Conservation (phyloP, 306 rosid species). For the Trichosanthes cucumerina region DNA sequence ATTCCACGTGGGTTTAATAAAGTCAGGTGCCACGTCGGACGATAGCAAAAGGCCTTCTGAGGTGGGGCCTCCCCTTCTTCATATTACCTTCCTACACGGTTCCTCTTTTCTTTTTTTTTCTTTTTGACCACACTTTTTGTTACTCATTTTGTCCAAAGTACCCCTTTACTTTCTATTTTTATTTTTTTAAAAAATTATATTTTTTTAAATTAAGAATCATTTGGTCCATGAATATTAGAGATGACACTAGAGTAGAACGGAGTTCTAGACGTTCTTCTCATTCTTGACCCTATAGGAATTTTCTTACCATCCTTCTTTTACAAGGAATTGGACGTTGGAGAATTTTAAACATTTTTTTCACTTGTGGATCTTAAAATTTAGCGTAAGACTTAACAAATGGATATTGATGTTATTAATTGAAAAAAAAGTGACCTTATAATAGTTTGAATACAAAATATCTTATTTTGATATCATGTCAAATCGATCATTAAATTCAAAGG, state of each 20-base stretch:
- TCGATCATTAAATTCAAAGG: no score
- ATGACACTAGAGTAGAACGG: neutral
- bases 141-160: neutral
- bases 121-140: neutral
- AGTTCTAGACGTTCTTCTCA: neutral
- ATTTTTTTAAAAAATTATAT: neutral
- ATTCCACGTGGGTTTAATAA: neutral
- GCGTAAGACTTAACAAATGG: no score
- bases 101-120: neutral
- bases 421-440: no score
- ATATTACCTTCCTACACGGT: neutral
- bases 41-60: neutral
- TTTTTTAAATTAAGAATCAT: neutral
- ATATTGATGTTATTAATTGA: no score
- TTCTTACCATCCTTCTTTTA: no score
- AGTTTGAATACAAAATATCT: no score
- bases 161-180: neutral
- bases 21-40: neutral
- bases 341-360: neutral
- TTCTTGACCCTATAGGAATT: neutral
- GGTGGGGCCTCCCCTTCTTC: neutral
- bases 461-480: no score
- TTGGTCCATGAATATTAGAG: neutral
- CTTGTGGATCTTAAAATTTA: no score
- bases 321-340: no score